Base-by-base conservation (phyloP, 257 asterid species). In the Penstemon newberryi region DNA sequence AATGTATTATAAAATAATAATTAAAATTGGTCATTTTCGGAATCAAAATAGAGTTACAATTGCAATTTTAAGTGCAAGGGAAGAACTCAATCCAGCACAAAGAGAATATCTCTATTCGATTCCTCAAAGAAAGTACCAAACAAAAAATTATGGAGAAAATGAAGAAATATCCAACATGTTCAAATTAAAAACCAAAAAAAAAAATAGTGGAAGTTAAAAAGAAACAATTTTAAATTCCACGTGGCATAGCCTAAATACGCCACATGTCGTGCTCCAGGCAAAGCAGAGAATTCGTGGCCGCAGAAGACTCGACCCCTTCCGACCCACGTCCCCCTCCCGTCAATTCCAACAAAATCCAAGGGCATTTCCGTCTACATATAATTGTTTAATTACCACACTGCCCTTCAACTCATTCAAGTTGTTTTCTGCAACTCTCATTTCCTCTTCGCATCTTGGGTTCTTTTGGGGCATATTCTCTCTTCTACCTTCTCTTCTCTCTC, bases 391-490 rank as follows among this genome's bases (percentile, higher is more conserved):
- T 67, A 79, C 85, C 66, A 15, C 63, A 67, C 5, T 79, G 64
- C 81, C 97, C 87, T 70, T 67, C 43, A 11, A 19, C 67, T 13
- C 52, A 76, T 62, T 39, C 4, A 11, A n/a, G 58, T 6, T 33
- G 52, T 67, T 70, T 56, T 54, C 73, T 57, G 75, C 71, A 58
- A 57, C 72, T 44, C 71, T 50, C 38, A 8, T 60, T 40, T 65
- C 57, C 39, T 9, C 25, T 4, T 51, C 45, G 80, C 81, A 65
- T 76, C 70, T 76, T 68, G 80, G 86, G 50, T 76, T 77, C 69
- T 57, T 66, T 65, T 44, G 60, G 40, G 81, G 96, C 70, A 90
- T 90, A 86, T 88, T 86, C 95, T 52, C 74, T 53, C 56, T 65
- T 9, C 63, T 42, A n/a, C 50, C 53, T 9, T 69, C 7, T 62